Base-by-base conservation (phyloP, 352 stramenopile genomes). In the Phytophthora boehmeriae region DNA sequence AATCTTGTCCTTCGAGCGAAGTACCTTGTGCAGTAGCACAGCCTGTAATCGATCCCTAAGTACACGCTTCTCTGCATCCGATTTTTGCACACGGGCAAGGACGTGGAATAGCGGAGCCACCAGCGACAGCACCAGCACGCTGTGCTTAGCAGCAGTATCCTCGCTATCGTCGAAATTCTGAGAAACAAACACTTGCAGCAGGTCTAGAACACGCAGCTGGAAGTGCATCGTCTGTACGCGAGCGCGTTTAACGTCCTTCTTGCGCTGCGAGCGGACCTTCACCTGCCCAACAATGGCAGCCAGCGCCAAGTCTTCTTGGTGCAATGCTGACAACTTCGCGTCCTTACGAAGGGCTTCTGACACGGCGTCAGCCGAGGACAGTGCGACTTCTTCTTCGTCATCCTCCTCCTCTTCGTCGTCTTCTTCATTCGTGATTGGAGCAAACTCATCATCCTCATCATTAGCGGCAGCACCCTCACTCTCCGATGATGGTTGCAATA, bases 251-350 rank as follows among this genome's bases (percentile, higher is more conserved):
- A 78, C 70, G 51, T 90, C 80, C 50, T 90, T 86, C 75, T 94
- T 94, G 68, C 75, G 75, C 59, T 88, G 78, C 43, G 80, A 85
- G 39, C 81, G 83, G 43, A 80, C 61, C 50, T 88, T 86, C 6
- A 94, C 87, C 49, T 96, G 85, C 1, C 82, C 78, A 8, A 92
- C 85, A 56, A 96, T 88, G 27, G 85, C 83, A 50, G 83, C 84
- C 25, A 96, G 70, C 52, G 87, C 79, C 71, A 89, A 61, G 59
- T 96, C 87, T 53, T 96, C 85, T 42, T 66, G 77, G 59, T 96
- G 79, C 34, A 96, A 61, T 30, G 80, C 80, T 0, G 80, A 74
- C 10, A 93, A 63, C 61, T 89, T 83, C 11, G 74, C 63, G 52
- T 94, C 85, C 19, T 66, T 73, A 19, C 71, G 73, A n/a, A 92